A percentile compares a stretch with the other conserved stretches of the same genome.
Conservation (phyloP, 1,284 basidiomycete species). For the Anthracocystis setariae region DNA sequence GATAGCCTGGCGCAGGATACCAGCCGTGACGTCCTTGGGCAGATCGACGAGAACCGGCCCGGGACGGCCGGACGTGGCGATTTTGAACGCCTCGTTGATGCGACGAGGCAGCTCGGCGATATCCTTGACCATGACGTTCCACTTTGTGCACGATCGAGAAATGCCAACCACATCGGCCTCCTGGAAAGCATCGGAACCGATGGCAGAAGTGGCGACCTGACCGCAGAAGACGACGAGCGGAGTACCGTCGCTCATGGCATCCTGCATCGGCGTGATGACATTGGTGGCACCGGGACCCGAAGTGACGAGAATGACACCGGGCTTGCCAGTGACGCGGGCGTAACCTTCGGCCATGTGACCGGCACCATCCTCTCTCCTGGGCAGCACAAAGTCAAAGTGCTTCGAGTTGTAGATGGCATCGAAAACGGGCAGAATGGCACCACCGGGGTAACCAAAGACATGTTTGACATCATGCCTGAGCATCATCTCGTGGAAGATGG, state of each 20-base stretch:
- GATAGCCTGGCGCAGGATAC: slow-evolving; percentile 84
- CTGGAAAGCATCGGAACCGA: slow-evolving; percentile 97
- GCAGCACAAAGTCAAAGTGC: slow-evolving; percentile 94
- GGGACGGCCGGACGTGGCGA: slow-evolving; percentile 93
- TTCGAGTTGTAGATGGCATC: slow-evolving; percentile 97
- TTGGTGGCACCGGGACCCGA: slow-evolving; percentile 98
- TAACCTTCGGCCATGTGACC: slow-evolving; percentile 99
- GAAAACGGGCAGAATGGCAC: slow-evolving; percentile 97
- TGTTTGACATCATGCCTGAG: slow-evolving; percentile 94
- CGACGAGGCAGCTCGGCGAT: slow-evolving; percentile 91
- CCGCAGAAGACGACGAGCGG: slow-evolving; percentile 95
- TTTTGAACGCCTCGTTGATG: slow-evolving; percentile 99
- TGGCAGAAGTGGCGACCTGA: slow-evolving; percentile 96
- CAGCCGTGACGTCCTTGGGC: slow-evolving; percentile 96
- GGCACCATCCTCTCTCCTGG: slow-evolving; percentile 95
- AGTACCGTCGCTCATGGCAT: slow-evolving; percentile 92
- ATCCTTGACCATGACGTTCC: slow-evolving; percentile 99
- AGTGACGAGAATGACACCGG: slow-evolving; percentile 96
- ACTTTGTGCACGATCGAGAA: slow-evolving; percentile 95
- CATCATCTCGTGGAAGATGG: slow-evolving; percentile 99
- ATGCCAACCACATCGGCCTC: slow-evolving; percentile 97
- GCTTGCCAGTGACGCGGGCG: slow-evolving; percentile 95
- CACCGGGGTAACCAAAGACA: slow-evolving; percentile 97
- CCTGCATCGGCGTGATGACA: slow-evolving; percentile 97
- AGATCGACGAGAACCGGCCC: slow-evolving; percentile 97